Evolutionary conservation across 2,329 filamentous ascomycete genomes (phyloP), one percentile per base, ranked within the genome.

Genomic region (Monosporascus sp.): DNA sequence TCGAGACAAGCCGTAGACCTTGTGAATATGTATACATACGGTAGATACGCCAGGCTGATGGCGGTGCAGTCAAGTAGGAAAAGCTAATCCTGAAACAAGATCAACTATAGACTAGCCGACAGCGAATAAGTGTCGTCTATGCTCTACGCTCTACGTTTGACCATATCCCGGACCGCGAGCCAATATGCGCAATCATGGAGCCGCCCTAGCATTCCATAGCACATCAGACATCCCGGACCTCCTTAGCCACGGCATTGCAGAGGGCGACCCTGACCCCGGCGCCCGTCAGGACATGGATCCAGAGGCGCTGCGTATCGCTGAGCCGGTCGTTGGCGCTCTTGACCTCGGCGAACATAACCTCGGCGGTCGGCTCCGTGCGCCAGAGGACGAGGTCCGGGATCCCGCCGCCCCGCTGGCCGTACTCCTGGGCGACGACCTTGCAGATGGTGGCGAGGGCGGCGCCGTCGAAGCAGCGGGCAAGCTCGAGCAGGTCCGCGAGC

Each of bases 391-490:
- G 73, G 75, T 99, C 94, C 3, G 94, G 94, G 55, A 99, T 86
- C 0, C 94, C 94, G 17, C 90, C 88, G 4, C 89, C 90, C 48
- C 94, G 77, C 62, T 90, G 86, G 58, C 84, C 83, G 71, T 99
- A 99, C 69, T 99, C 94, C 72, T 99, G 92, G 41, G 90, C 92
- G 80, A 97, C 85, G 41, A 97, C 90, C 70, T 93, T 94, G 73
- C 94, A 97, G 31, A 97, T 79, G 0, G 85, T 85, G 6, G 89
- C 89, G 54, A 99, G 75, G 1, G 89, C 90, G 56, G 84, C 82
- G n/a, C 89, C 86, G 31, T 84, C 78, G 65, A 96, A 96, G 71
- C 89, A 93, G 24, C 72, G 66, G 5, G 86, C 85, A 55, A 97
- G 86, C 68, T 96, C 90, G 6, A 88, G 66, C 25, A 99, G 72